These are phyloP conservation scores for Yarrowia alimentaria DNA, from an alignment of 805 yeast species.

Conservation along the genomic window DNA sequence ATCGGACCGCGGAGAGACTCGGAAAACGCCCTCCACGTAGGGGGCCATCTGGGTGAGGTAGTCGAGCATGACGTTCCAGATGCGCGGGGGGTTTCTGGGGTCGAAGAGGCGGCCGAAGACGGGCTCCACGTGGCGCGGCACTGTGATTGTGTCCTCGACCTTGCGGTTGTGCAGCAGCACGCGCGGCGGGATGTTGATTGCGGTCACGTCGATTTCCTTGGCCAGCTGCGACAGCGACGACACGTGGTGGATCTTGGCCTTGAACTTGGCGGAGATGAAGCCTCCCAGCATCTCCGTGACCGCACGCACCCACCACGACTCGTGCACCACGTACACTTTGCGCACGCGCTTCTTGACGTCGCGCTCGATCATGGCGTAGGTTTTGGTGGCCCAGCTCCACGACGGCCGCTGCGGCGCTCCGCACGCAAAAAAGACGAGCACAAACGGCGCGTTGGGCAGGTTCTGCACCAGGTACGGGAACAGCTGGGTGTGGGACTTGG, in stretches of 20 bases:
- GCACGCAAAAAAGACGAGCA: conserved; percentile 74
- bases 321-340: conserved; percentile 79
- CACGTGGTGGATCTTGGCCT: conserved; percentile 47
- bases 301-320: conserved; percentile 82
- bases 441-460: conserved; percentile 64
- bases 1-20: conserved; percentile 34
- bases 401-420: conserved; percentile 62
- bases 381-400: conserved; percentile 71
- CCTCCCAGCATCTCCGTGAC: conserved; percentile 68
- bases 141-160: conserved; percentile 49
- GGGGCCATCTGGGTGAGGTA: conserved; percentile 28
- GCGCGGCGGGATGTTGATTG: conserved; percentile 68
- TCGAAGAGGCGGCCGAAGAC: conserved; percentile 37
- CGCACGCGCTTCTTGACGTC: conserved; percentile 52
- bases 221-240: conserved; percentile 54
- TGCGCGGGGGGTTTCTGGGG: conserved; percentile 36
- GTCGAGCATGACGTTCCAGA: conserved; percentile 39
- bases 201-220: conserved; percentile 66
- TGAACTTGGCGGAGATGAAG: conserved; percentile 52
- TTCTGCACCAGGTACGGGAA: conserved; percentile 54
- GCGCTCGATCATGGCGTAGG: conserved; percentile 58
- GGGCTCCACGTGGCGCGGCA: conserved; percentile 46
- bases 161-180: conserved; percentile 68
- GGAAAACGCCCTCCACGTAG: conserved; percentile 32
- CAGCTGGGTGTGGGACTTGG: conserved; percentile 48